phyloP scores from a whole-genome alignment of 2,329 filamentous ascomycete genomes.

The Clarireedia hainanense region DNA sequence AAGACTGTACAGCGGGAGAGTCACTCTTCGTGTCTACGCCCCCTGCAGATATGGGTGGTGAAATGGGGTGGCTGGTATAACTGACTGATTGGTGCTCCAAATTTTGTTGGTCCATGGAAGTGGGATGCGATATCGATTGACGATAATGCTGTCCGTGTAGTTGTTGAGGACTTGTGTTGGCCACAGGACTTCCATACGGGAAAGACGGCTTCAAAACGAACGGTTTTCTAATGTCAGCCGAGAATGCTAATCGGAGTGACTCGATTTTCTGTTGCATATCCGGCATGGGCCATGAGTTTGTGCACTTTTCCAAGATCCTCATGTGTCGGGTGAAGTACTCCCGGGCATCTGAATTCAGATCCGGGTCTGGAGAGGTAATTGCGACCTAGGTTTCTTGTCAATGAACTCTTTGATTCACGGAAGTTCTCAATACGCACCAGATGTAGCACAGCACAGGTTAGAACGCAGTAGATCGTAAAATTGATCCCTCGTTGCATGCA shows the following conservation, averaged over 20 bases:
- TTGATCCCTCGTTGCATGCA: slow-evolving; percentile 94
- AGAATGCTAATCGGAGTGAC: slow-evolving; percentile 83
- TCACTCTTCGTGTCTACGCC: slow-evolving; percentile 69
- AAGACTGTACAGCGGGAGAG: slow-evolving; percentile 63
- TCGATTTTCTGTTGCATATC: slow-evolving; percentile 89
- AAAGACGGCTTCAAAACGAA: slow-evolving; percentile 87
- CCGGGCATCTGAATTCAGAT: slow-evolving; percentile 74
- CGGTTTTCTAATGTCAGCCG: slow-evolving; percentile 72
- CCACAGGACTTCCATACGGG: slow-evolving; percentile 68
- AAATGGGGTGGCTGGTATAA: slow-evolving; percentile 64
- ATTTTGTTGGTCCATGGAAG: slow-evolving; percentile 33
- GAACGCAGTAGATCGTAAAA: slow-evolving; percentile 86
- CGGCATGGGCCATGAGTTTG: slow-evolving; percentile 75
- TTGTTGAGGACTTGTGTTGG: slow-evolving; percentile 21
- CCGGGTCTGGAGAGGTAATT: slow-evolving; percentile 85
- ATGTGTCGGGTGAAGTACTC: slow-evolving; percentile 91
- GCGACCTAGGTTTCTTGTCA: slow-evolving; percentile 55
- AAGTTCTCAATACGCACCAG: slow-evolving; percentile 54
- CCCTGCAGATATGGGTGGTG: slow-evolving; percentile 70
- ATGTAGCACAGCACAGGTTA: slow-evolving; percentile 90
- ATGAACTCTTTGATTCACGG: neutral
- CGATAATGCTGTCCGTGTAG: slow-evolving; percentile 21
- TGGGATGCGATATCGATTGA: slow-evolving; percentile 16
- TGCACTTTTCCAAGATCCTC: slow-evolving; percentile 83
- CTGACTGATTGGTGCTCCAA: slow-evolving; percentile 52